Conservation (phyloP, 2,329 filamentous ascomycete species). For the Hypoxylon sp. region DNA sequence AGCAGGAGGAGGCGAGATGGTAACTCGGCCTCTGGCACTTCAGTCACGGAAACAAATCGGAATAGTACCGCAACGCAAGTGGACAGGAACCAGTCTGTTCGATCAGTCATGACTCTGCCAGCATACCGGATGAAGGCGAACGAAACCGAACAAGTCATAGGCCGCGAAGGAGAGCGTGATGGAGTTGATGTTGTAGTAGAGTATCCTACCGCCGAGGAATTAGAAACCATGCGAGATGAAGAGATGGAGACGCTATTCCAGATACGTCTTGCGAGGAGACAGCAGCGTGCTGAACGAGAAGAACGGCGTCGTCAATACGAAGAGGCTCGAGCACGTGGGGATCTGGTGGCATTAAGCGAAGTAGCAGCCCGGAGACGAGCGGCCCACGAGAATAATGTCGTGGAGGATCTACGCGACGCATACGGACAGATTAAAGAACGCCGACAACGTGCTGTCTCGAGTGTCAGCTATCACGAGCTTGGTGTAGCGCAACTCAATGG, state of each 20-base stretch:
- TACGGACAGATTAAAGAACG: slow-evolving; percentile 71
- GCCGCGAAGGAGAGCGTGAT: slow-evolving; percentile 88
- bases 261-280: slow-evolving; percentile 83
- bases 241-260: slow-evolving; percentile 96
- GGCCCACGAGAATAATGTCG: slow-evolving; percentile 64
- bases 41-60: slow-evolving; percentile 47
- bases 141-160: slow-evolving; percentile 85
- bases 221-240: slow-evolving; percentile 83
- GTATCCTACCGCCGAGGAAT: slow-evolving; percentile 83
- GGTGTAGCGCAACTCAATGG: slow-evolving; percentile 85
- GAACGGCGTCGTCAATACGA: slow-evolving; percentile 77
- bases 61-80: slow-evolving; percentile 63
- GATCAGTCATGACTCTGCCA: slow-evolving; percentile 95
- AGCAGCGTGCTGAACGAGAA: slow-evolving; percentile 83
- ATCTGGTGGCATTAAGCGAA: slow-evolving; percentile 77
- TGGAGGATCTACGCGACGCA: slow-evolving; percentile 72
- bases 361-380: slow-evolving; percentile 71
- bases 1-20: slow-evolving; percentile 37
- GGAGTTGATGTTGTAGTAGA: slow-evolving; percentile 94
- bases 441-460: slow-evolving; percentile 78
- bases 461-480: slow-evolving; percentile 82
- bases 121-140: slow-evolving; percentile 82
- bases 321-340: slow-evolving; percentile 80
- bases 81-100: slow-evolving; percentile 86
- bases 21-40: slow-evolving; percentile 20